Conservation (phyloP, 1,139 yeast genomes). For the Blastobotrys apis region DNA sequence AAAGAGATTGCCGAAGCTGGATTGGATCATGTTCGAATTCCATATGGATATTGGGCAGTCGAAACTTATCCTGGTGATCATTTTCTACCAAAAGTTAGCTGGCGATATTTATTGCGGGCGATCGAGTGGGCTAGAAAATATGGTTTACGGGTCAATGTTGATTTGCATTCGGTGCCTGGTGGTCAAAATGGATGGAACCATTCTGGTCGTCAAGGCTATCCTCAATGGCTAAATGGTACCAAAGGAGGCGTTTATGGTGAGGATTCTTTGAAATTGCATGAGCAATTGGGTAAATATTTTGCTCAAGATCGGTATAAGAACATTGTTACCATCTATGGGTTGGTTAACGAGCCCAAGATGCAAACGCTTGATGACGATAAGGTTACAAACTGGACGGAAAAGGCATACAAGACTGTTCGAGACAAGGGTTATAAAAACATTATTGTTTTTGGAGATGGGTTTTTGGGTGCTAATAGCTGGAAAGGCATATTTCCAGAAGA, state of each 20-base stretch:
- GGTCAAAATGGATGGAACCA: constrained; percentile 93
- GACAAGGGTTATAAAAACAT: constrained; percentile 27
- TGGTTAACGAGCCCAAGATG: constrained; percentile 51
- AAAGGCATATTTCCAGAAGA: constrained; percentile 29
- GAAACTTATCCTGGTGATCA: constrained; percentile 60
- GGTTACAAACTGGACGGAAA: constrained; percentile 34
- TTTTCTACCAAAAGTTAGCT: constrained; percentile 70
- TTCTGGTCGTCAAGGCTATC: constrained; percentile 68
- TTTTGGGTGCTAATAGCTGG: constrained; percentile 34
- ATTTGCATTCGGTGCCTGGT: constrained; percentile 88
- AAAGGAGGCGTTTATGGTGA: constrained; percentile 31
- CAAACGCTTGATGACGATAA: constrained; percentile 24
- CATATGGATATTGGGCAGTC: constrained; percentile 93
- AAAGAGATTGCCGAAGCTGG: constrained; percentile 61
- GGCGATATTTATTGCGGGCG: constrained; percentile 64
- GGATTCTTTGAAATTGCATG: constrained; percentile 39
- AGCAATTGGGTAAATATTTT: constrained; percentile 52
- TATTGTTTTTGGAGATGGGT: constrained; percentile 37
- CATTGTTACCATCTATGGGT: constrained; percentile 72
- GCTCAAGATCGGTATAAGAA: constrained; percentile 60
- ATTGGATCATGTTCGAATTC: constrained; percentile 78
- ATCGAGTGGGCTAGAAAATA: constrained; percentile 66
- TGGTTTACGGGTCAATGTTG: constrained; percentile 73
- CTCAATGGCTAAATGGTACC: constrained; percentile 54
- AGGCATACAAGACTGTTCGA: constrained; percentile 33